A percentile compares a stretch with the other conserved stretches of the same genome.
Evolutionary conservation across 2,329 filamentous ascomycete species (phyloP).

Genomic region (Monosporascus sp.): DNA sequence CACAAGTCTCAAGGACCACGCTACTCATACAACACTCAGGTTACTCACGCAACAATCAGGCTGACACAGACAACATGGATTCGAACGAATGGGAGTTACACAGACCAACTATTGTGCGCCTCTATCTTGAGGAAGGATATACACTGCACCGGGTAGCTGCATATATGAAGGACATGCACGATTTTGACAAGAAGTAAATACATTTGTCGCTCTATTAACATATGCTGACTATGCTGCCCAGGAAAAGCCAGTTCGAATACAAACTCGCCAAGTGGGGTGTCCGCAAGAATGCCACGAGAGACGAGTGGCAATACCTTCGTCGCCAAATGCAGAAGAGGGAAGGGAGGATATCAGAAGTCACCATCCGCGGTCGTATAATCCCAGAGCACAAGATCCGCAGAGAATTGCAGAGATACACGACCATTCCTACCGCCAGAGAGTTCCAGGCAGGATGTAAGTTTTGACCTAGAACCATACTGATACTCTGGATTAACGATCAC

Average conservation of each 20-base stretch:
- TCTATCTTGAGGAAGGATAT: too few species aligned
- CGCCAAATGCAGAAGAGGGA: conserved; percentile 1
- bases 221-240: background rate
- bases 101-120: too few species aligned
- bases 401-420: conserved; percentile 1
- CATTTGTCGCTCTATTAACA: background rate
- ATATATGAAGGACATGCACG: conserved; percentile 15
- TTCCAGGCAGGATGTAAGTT: background rate
- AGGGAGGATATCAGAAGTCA: conserved; percentile 1
- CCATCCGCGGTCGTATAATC: background rate
- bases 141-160: conserved; percentile 4
- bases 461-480: too few species aligned
- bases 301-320: conserved; percentile 3
- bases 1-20: too few species aligned
- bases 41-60: too few species aligned
- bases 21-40: too few species aligned
- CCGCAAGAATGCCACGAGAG: conserved; percentile 2
- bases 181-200: conserved; percentile 3
- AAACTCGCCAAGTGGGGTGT: conserved; percentile 7
- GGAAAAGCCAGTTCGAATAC: conserved; percentile 7
- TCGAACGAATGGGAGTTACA: too few species aligned
- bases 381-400: conserved; percentile 1
- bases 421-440: conserved; percentile 4
- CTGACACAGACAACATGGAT: too few species aligned
- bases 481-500: too few species aligned